These are phyloP conservation scores for Starmera pachycereana DNA, from an alignment of 805 yeast species.

Conservation along the genomic window DNA sequence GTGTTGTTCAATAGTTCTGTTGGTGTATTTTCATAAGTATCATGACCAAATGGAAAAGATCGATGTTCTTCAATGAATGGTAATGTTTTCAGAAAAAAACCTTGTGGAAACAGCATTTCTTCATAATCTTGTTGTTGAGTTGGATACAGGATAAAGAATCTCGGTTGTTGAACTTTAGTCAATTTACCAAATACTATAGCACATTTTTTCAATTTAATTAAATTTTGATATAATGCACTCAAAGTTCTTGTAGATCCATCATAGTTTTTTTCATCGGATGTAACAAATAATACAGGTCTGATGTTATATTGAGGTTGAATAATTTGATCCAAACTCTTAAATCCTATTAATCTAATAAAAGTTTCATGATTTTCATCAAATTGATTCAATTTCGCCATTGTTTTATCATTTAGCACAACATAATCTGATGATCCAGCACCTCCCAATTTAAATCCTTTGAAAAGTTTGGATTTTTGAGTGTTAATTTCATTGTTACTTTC, in stretches of 20 bases:
- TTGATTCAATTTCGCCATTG: constrained; percentile 22
- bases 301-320: constrained; percentile 42
- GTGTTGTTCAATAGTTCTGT: constrained; percentile 9
- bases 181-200: constrained; percentile 69
- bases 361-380: constrained; percentile 30
- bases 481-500: constrained; percentile 5
- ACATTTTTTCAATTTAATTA: constrained; percentile 39
- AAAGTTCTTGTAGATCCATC: constrained; percentile 60
- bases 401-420: constrained; percentile 28
- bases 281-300: constrained; percentile 48
- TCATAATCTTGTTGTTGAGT: constrained; percentile 17
- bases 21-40: constrained; percentile 4
- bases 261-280: constrained; percentile 52
- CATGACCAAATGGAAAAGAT: constrained; percentile 37
- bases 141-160: constrained; percentile 50
- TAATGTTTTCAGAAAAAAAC: constrained; percentile 55
- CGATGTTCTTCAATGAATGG: constrained; percentile 77
- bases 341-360: constrained; percentile 57
- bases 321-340: constrained; percentile 34
- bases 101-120: constrained; percentile 41
- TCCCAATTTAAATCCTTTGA: constrained; percentile 22
- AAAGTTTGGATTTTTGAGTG: no score
- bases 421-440: constrained; percentile 26
- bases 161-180: constrained; percentile 43
- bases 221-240: constrained; percentile 52